These are phyloP conservation scores for Amauroascus verrucosus DNA, from an alignment of 2,329 filamentous ascomycete species.

Conservation along the genomic window DNA sequence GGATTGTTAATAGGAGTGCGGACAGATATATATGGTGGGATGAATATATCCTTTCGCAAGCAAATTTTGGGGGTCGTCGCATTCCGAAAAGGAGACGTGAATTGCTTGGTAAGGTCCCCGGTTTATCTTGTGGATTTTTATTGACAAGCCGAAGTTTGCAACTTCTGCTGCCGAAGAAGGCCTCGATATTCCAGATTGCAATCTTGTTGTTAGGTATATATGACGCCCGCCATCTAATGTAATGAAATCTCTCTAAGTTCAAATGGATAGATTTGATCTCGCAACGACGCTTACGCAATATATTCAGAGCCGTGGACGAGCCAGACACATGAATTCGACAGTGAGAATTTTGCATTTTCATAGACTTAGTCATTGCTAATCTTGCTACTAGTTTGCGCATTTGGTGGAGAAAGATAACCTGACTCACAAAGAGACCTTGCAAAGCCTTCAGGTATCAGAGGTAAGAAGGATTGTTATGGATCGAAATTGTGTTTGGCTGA, in stretches of 20 bases:
- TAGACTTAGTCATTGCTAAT: neutral
- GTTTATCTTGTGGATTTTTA: neutral
- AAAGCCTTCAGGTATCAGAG: slow-evolving; percentile 41
- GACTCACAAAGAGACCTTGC: slow-evolving; percentile 50
- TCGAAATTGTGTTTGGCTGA: neutral
- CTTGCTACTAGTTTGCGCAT: slow-evolving; percentile 52
- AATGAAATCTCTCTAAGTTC: neutral
- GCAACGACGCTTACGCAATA: slow-evolving; percentile 89
- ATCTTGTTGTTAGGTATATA: slow-evolving; percentile 46
- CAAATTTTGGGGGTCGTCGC: slow-evolving; percentile 64
- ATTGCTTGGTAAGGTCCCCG: slow-evolving; percentile 39
- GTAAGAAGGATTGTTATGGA: slow-evolving; percentile 18
- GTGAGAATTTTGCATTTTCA: slow-evolving; percentile 18
- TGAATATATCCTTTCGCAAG: slow-evolving; percentile 57
- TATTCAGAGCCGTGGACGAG: slow-evolving; percentile 82
- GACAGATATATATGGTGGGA: slow-evolving; percentile 40
- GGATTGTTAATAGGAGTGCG: slow-evolving; percentile 56
- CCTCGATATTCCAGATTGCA: slow-evolving; percentile 56
- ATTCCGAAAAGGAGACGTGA: slow-evolving; percentile 49
- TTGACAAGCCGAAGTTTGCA: slow-evolving; percentile 39
- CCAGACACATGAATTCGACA: slow-evolving; percentile 63
- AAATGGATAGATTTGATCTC: slow-evolving; percentile 58
- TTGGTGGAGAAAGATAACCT: slow-evolving; percentile 68
- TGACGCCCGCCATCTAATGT: neutral
- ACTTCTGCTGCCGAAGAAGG: slow-evolving; percentile 58